Percentiles rank a stretch among this genome's conserved stretches.
Evolutionary conservation across 495 filamentous ascomycete genomes (phyloP).

Genomic region (Hypoxylon fragiforme): DNA sequence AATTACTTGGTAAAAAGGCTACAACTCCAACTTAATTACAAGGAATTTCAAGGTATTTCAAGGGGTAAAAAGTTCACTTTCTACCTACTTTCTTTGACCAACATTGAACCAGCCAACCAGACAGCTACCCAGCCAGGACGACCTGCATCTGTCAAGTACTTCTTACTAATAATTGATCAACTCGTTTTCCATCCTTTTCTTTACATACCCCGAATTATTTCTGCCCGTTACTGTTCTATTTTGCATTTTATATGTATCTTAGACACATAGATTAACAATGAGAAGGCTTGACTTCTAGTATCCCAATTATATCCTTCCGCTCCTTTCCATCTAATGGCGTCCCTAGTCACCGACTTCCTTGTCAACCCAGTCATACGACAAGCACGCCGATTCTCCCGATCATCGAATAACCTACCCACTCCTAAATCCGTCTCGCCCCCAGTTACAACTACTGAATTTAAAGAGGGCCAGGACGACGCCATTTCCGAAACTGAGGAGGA

Average conservation of each 20-base stretch:
- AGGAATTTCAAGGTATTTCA: too few species aligned
- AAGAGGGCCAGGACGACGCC: constrained; percentile 30
- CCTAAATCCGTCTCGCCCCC: constrained; percentile 30
- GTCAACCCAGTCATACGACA: constrained; percentile 77
- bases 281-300: constrained; percentile 8
- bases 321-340: constrained; percentile 65
- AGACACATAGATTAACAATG: constrained; percentile 24
- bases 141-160: too few species aligned
- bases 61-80: too few species aligned
- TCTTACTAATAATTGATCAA: too few species aligned
- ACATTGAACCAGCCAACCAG: too few species aligned
- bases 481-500: constrained; percentile 39
- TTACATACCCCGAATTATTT: too few species aligned
- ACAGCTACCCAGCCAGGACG: too few species aligned
- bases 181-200: too few species aligned
- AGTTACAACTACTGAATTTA: constrained; percentile 6
- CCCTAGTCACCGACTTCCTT: constrained; percentile 71
- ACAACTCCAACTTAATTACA: too few species aligned
- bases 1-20: too few species aligned
- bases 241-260: constrained; percentile 1
- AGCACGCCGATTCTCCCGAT: constrained; percentile 60
- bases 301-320: background rate
- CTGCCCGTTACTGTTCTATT: too few species aligned
- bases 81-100: too few species aligned
- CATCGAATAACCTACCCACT: constrained; percentile 40